phyloP scores from a whole-genome alignment of 169 alveolate genomes.

The Cryptosporidium felis region DNA sequence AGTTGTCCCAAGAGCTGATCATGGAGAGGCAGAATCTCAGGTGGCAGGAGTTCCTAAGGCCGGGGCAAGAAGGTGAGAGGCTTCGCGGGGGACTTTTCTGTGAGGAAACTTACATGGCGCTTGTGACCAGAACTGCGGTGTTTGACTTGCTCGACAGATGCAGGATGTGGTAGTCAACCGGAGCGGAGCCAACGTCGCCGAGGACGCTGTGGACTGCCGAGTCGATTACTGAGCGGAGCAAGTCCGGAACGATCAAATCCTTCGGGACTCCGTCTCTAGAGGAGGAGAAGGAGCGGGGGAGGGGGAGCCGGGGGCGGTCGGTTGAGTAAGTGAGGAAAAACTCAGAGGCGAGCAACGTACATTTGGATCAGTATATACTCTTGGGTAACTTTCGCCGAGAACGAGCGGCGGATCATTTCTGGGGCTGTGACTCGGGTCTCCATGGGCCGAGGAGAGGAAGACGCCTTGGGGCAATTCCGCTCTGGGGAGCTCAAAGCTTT shows the following conservation, averaged over 20 bases:
- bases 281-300: too few species aligned
- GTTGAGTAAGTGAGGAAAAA: too few species aligned
- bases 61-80: neutral
- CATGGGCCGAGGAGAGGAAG: too few species aligned
- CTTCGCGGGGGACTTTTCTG: neutral
- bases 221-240: slow-evolving; percentile 8
- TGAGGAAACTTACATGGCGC: slow-evolving; percentile 11
- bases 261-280: slow-evolving; percentile 55
- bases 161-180: slow-evolving; percentile 23
- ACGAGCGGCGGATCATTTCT: too few species aligned
- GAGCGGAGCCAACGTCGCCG: slow-evolving; percentile 53
- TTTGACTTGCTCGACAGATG: slow-evolving; percentile 1
- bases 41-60: slow-evolving; percentile 17
- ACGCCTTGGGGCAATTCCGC: too few species aligned
- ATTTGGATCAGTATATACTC: slow-evolving; percentile 31
- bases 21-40: slow-evolving; percentile 50
- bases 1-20: slow-evolving; percentile 58
- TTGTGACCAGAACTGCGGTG: slow-evolving; percentile 31
- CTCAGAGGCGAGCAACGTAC: slow-evolving; percentile 15
- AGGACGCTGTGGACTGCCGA: neutral
- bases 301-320: too few species aligned
- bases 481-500: too few species aligned
- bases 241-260: neutral
- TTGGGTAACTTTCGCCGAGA: neutral
- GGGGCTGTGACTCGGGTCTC: too few species aligned